Evolutionary conservation across 495 filamentous ascomycete species (phyloP).

Genomic region (Darksidea phi): DNA sequence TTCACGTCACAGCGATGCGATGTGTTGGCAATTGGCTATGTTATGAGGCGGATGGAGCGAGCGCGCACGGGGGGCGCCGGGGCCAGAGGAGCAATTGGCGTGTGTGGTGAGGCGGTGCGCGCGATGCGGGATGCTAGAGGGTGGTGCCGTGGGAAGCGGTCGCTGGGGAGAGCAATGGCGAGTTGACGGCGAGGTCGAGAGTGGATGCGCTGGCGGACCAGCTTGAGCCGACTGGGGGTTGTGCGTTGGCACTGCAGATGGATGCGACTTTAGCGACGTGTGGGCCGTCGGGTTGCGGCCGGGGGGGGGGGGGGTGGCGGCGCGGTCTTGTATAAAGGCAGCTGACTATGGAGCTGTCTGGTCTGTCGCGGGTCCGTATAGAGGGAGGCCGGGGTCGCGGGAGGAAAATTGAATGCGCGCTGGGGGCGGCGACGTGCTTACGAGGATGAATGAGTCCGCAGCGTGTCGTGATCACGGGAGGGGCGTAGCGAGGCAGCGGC

Average conservation of each 20-base stretch:
- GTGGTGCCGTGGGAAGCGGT: conserved; percentile 35
- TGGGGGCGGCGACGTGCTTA: no score
- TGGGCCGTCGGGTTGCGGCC: no score
- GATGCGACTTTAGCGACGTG: conserved; percentile 40
- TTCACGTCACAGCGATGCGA: conserved; percentile 38
- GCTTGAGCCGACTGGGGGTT: conserved; percentile 37
- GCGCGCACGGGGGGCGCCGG: conserved; percentile 13
- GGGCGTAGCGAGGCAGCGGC: no score
- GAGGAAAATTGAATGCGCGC: no score
- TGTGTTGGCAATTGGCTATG: conserved; percentile 40
- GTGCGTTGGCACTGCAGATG: conserved; percentile 42
- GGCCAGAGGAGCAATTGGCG: conserved; percentile 19
- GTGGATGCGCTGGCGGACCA: conserved; percentile 34
- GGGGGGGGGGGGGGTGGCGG: no score
- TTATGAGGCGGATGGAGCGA: conserved; percentile 32
- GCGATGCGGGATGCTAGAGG: conserved; percentile 28
- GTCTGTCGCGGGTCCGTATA: no score
- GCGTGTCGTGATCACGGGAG: no score
- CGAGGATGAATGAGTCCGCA: no score
- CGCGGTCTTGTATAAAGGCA: no score
- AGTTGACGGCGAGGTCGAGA: conserved; percentile 36
- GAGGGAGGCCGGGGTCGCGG: no score
- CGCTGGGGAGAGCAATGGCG: conserved; percentile 22
- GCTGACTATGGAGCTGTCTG: no score
- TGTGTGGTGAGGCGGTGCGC: conserved; percentile 30